Evolutionary conservation across 768 basidiomycete genomes (phyloP).

Genomic region (Serpula lacrymans): DNA sequence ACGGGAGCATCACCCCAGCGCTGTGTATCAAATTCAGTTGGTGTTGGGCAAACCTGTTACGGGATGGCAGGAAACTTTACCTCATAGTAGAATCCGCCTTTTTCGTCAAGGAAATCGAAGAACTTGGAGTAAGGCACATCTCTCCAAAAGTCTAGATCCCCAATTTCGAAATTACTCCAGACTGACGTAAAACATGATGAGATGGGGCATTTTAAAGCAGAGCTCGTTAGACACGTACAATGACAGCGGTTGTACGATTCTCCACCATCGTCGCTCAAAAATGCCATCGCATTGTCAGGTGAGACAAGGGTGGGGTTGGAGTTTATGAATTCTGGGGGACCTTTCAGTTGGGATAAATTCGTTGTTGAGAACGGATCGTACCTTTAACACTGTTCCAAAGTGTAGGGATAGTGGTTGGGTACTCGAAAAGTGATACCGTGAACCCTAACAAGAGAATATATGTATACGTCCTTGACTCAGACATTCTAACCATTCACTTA

Average conservation of each 20-base stretch:
- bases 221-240: slow-evolving; percentile 42
- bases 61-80: slow-evolving; percentile 31
- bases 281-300: slow-evolving; percentile 65
- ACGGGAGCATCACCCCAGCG: slow-evolving; percentile 88
- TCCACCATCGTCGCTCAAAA: slow-evolving; percentile 68
- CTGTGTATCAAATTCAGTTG: slow-evolving; percentile 24
- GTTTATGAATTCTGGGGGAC: slow-evolving; percentile 59
- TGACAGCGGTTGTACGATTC: slow-evolving; percentile 76
- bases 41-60: background rate
- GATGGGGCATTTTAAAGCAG: background rate
- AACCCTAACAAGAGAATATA: slow-evolving; percentile 46
- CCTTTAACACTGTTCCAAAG: slow-evolving; percentile 77
- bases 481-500: slow-evolving; percentile 14
- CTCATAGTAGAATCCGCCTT: slow-evolving; percentile 93
- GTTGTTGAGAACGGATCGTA: slow-evolving; percentile 19
- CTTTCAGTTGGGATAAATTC: background rate
- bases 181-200: slow-evolving; percentile 43
- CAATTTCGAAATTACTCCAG: slow-evolving; percentile 82
- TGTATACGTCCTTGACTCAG: too few relatives aligned
- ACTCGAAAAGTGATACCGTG: slow-evolving; percentile 77
- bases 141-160: slow-evolving; percentile 86
- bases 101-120: slow-evolving; percentile 76
- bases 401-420: slow-evolving; percentile 74
- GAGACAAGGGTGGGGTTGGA: slow-evolving; percentile 60
- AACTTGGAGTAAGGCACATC: slow-evolving; percentile 78